phyloP scores from a whole-genome alignment of 768 basidiomycete species.

The Pisolithus sp. region DNA sequence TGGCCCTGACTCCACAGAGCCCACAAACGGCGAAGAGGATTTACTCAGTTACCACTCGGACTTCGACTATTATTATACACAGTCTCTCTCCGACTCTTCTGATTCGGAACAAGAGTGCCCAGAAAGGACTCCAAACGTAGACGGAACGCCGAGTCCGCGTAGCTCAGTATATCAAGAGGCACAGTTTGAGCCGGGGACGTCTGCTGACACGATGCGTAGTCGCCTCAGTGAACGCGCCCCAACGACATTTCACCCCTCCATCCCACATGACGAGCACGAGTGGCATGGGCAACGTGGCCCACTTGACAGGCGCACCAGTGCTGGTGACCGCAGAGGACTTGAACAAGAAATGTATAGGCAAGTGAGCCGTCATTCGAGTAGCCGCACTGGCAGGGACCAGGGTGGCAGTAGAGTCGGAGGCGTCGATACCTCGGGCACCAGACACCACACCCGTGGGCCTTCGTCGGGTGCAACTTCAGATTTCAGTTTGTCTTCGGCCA shows the following conservation, averaged over 20 bases:
- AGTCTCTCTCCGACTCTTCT: constrained; percentile 24
- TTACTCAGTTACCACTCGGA: constrained; percentile 31
- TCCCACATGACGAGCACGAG: constrained; percentile 10
- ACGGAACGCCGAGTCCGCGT: constrained; percentile 12
- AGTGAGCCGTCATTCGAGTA: constrained; percentile 14
- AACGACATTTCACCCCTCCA: not conserved
- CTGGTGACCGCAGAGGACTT: constrained; percentile 6
- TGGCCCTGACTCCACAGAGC: constrained; percentile 1
- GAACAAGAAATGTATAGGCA: constrained; percentile 4
- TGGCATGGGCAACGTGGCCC: constrained; percentile 14
- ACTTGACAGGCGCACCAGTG: constrained; percentile 13
- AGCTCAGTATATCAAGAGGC: constrained; percentile 18
- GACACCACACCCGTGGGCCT: constrained; percentile 20
- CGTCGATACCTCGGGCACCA: constrained; percentile 18
- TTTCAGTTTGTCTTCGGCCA: constrained; percentile 35
- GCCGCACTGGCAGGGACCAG: constrained; percentile 6
- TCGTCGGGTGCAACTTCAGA: constrained; percentile 29
- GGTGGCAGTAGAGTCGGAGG: constrained; percentile 32
- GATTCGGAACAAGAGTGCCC: constrained; percentile 23
- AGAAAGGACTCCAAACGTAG: not conserved
- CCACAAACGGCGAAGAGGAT: constrained; percentile 11
- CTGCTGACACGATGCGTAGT: constrained; percentile 30
- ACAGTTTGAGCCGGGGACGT: constrained; percentile 38
- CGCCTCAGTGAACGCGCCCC: constrained; percentile 3
- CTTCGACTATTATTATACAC: constrained; percentile 33